Evolutionary conservation across 345 rosid genomes (phyloP), one percentile per base, ranked within the genome.

Genomic region (Sisymbrium altissimum): DNA sequence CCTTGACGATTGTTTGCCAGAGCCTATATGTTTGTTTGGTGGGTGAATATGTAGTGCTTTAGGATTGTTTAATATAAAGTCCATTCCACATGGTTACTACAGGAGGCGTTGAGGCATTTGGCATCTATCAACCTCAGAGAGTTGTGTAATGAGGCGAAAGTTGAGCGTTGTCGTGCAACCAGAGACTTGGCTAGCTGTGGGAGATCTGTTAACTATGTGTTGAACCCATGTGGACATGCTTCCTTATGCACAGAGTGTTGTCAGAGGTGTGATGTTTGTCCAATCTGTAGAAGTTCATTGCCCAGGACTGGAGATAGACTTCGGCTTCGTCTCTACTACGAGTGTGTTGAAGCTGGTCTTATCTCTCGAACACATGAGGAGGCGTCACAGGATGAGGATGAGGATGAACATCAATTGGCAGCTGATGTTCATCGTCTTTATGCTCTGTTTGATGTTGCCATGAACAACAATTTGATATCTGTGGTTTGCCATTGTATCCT

Each of bases 401-500:
- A 86, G 60, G 85, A 80, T 62, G 86, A 84, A 71, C 74, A 83
- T 75, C 90, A 83, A 54, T 77, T 83, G 79, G 83, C 81, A 30
- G 83, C 85, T 36, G 93, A 89, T 78, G 92, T 92, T 75, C 88
- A 81, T 73, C 98, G 93, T 35, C 93, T 96, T 59, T 92, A 87
- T 78, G 84, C 96, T 17, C 83, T 96, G 33, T 92, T 96, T 76
- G 98, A 96, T 72, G 88, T 90, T 58, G 96, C 98, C 59, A 61
- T 92, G 86, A 89, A 88, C 78, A 96, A 89, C 76, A 90, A 87
- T 84, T 77, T 88, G 84, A 88, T 80, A 66, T 92, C 96, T 70
- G 71, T 96, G 77, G 84, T 96, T 66, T 90, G 93, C 78, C 97
- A 89, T 68, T 96, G 99, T 96, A 96, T 96, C 97, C 96, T 44